Conservation (phyloP, 495 filamentous ascomycete genomes). For the Parachaetomium inaequale region DNA sequence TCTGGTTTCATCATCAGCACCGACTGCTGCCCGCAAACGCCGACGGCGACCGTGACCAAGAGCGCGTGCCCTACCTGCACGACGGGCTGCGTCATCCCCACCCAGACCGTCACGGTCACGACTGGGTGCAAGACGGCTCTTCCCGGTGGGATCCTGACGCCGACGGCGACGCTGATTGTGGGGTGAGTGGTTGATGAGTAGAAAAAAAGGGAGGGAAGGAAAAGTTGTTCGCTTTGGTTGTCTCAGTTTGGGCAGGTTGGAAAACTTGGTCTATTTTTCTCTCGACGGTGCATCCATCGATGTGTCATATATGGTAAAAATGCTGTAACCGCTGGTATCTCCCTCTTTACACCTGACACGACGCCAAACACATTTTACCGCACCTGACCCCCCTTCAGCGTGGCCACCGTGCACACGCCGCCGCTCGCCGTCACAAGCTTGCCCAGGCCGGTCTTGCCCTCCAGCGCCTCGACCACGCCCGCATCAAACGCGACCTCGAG, state of each 20-base stretch:
- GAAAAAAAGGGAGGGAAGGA: not conserved
- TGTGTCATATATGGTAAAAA: not conserved
- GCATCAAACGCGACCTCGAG: constrained; percentile 69
- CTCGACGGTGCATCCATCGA: not conserved
- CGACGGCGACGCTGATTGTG: constrained; percentile 20
- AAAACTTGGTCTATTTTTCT: not conserved
- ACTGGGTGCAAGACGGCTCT: constrained; percentile 32
- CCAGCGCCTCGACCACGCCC: constrained; percentile 44
- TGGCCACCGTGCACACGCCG: constrained; percentile 70
- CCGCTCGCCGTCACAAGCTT: constrained; percentile 69
- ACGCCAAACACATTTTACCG: constrained; percentile 40
- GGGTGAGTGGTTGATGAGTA: not conserved
- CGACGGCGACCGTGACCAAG: constrained; percentile 31
- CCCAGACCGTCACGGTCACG: constrained; percentile 37
- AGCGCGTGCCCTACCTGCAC: constrained; percentile 33
- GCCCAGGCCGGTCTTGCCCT: constrained; percentile 59
- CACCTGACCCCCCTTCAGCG: constrained; percentile 66
- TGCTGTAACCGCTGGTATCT: constrained; percentile 9
- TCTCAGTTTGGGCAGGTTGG: not conserved
- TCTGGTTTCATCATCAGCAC: constrained; percentile 21
- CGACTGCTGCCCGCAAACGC: constrained; percentile 41
- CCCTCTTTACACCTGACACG: not conserved
- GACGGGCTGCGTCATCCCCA: constrained; percentile 33
- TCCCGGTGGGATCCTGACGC: not conserved
- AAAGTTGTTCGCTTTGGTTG: not conserved